Evolutionary conservation across 768 basidiomycete species (phyloP).

Genomic region (Lyophyllum semitale): DNA sequence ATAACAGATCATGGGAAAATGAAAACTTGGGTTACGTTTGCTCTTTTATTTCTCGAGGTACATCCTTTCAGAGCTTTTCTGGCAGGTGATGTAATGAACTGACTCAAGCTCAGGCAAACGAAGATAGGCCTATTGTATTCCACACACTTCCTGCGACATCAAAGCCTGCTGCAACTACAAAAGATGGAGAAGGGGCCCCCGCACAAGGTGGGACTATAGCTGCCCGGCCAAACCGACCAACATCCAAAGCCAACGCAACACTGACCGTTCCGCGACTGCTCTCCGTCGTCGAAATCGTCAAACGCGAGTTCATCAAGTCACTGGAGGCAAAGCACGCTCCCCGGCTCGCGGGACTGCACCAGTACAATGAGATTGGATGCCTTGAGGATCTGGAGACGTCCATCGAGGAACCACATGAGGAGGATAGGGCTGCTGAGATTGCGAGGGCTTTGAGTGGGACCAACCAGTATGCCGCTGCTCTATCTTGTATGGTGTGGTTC

Average conservation of each 20-base stretch:
- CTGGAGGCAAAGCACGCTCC: constrained; percentile 43
- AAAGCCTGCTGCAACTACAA: constrained; percentile 8
- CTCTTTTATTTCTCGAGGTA: constrained; percentile 57
- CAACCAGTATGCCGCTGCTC: constrained; percentile 52
- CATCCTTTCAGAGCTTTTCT: too few relatives aligned
- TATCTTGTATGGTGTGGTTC: neutral
- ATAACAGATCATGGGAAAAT: constrained; percentile 62
- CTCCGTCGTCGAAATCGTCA: constrained; percentile 81
- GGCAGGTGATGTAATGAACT: neutral
- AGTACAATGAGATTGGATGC: constrained; percentile 72
- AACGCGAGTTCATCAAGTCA: constrained; percentile 70
- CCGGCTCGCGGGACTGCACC: constrained; percentile 61
- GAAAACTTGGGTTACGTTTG: constrained; percentile 50
- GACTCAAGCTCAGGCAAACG: constrained; percentile 40
- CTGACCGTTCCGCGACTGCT: constrained; percentile 62
- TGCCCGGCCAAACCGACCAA: neutral
- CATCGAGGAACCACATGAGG: constrained; percentile 21
- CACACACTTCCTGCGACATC: constrained; percentile 56
- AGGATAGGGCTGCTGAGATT: constrained; percentile 38
- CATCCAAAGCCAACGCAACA: constrained; percentile 31
- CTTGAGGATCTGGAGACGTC: constrained; percentile 42
- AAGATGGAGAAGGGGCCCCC: neutral
- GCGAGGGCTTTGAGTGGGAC: constrained; percentile 54
- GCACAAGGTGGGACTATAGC: neutral
- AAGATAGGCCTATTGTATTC: constrained; percentile 49